Percentiles rank a stretch among this genome's conserved stretches.
phyloP scores from a whole-genome alignment of 2,329 filamentous ascomycete species.

The Fusarium haematococcum region DNA sequence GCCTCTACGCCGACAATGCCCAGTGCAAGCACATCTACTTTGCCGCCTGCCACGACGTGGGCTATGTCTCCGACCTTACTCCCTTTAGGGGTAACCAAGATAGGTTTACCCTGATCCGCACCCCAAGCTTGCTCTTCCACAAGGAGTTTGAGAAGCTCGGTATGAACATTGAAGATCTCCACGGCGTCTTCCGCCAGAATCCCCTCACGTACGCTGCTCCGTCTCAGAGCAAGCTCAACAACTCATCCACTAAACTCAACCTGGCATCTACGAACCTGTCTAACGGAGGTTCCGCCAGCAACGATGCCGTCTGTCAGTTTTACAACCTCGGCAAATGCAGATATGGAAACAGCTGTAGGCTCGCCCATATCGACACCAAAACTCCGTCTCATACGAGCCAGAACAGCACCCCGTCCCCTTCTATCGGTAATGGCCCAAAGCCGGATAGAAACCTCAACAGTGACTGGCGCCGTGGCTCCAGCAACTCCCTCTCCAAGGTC shows the following conservation, averaged over 20 bases:
- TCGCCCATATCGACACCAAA: constrained; percentile 27
- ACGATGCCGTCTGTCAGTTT: constrained; percentile 32
- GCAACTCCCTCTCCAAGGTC: neutral
- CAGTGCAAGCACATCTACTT: constrained; percentile 75
- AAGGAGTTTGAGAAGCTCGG: constrained; percentile 64
- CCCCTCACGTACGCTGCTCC: constrained; percentile 42
- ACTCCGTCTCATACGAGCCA: constrained; percentile 8
- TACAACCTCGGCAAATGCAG: constrained; percentile 38
- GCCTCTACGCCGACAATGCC: constrained; percentile 66
- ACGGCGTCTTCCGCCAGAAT: constrained; percentile 62
- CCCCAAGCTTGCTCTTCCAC: constrained; percentile 60
- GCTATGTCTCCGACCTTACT: constrained; percentile 65
- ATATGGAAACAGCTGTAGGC: constrained; percentile 38
- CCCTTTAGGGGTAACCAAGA: constrained; percentile 62
- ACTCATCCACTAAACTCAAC: neutral
- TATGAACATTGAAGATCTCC: constrained; percentile 63
- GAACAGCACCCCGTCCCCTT: constrained; percentile 19
- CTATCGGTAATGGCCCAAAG: constrained; percentile 13
- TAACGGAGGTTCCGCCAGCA: constrained; percentile 1
- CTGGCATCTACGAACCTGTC: constrained; percentile 1
- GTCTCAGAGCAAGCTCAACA: constrained; percentile 3
- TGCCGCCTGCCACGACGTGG: constrained; percentile 69
- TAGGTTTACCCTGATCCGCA: constrained; percentile 66
- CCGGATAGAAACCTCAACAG: constrained; percentile 7
- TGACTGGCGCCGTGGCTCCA: constrained; percentile 13